Evolutionary conservation across 495 filamentous ascomycete species (phyloP), one percentile per base, ranked within the genome.

Genomic region (Penicillium daleae): DNA sequence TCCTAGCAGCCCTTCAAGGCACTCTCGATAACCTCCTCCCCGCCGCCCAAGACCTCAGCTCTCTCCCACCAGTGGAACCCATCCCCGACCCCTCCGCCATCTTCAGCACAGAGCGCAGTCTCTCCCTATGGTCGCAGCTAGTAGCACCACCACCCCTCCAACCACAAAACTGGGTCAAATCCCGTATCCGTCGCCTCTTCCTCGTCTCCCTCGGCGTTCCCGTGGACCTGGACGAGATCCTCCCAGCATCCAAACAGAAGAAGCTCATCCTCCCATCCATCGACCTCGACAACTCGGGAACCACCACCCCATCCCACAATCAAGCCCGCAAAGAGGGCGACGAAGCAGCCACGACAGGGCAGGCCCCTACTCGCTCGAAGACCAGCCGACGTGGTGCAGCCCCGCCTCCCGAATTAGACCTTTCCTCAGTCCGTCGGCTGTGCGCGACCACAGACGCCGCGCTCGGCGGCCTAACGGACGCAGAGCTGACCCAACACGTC

Each of bases 101-200:
- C 61, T 83, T 83, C 67, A 80, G 71, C 65, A 85, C 85, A 49
- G 81, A 85, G 64, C 83, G 87, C 56, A 94, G 90, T 65, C 85
- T 89, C 64, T 97, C 96, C 5, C 85, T 99, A 39, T 99, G 95
- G 95, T 91, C 92, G 31, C 96, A 99, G 77, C 88, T 99, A 32
- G 90, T 96, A 19, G 93, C 94, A 2, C 94, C 95, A 22, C 95
- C 95, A 1, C 93, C 95, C 3, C 86, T 98, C 29, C 93, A 96
- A 72, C 96, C 95, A 1, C 94, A 96, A 0, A 94, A 99, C 76
- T 99, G 95, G 95, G 92, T 97, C 62, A 92, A 96, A 59, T 97
- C 92, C 52, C 92, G 94, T 55, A 98, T 97, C 70, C 91, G 95
- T 56, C 90, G 95, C 10, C 86, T 98, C 40, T 99, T 99, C 76